Conservation (phyloP, 2,329 filamentous ascomycete species). For the Cucurbitaria berberidis region DNA sequence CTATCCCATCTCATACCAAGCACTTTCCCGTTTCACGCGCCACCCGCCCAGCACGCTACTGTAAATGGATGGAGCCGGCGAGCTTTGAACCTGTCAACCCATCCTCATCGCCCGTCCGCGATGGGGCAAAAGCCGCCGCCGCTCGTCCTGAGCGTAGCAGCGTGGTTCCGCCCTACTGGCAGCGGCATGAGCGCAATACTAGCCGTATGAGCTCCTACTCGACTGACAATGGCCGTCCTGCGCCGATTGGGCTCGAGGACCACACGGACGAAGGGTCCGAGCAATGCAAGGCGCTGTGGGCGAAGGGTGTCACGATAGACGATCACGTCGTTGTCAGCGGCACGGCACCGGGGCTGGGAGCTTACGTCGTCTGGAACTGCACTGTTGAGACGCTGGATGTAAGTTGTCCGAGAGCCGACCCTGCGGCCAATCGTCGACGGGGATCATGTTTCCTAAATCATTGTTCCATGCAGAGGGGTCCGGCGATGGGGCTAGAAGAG, state of each 20-base stretch:
- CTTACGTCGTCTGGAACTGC: slow-evolving; percentile 95
- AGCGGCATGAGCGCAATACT: slow-evolving; percentile 48
- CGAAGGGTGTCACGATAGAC: slow-evolving; percentile 65
- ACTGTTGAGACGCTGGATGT: slow-evolving; percentile 85
- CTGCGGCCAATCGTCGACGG: slow-evolving; percentile 24
- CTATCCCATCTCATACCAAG: too few relatives aligned
- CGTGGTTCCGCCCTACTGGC: slow-evolving; percentile 57
- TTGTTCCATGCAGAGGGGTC: slow-evolving; percentile 17
- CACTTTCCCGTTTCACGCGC: slow-evolving; percentile 25
- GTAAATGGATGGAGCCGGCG: slow-evolving; percentile 52
- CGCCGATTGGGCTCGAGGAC: slow-evolving; percentile 67
- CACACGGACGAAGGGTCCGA: slow-evolving; percentile 66
- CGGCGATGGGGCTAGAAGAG: background rate
- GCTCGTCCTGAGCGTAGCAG: slow-evolving; percentile 37
- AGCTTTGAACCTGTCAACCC: slow-evolving; percentile 35
- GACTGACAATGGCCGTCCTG: slow-evolving; percentile 41
- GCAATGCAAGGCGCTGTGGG: slow-evolving; percentile 65
- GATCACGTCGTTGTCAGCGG: slow-evolving; percentile 68
- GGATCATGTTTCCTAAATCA: slow-evolving; percentile 9
- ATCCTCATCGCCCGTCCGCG: slow-evolving; percentile 30
- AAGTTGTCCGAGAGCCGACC: slow-evolving; percentile 47
- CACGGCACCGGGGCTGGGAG: slow-evolving; percentile 67
- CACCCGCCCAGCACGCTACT: slow-evolving; percentile 30
- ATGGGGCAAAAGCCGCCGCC: slow-evolving; percentile 29
- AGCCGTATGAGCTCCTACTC: slow-evolving; percentile 47